Percentiles rank a stretch among this genome's conserved stretches.
These are phyloP conservation scores for Fistulifera pelliculosa DNA, from an alignment of 108 stramenopile genomes.

Conservation along the genomic window DNA sequence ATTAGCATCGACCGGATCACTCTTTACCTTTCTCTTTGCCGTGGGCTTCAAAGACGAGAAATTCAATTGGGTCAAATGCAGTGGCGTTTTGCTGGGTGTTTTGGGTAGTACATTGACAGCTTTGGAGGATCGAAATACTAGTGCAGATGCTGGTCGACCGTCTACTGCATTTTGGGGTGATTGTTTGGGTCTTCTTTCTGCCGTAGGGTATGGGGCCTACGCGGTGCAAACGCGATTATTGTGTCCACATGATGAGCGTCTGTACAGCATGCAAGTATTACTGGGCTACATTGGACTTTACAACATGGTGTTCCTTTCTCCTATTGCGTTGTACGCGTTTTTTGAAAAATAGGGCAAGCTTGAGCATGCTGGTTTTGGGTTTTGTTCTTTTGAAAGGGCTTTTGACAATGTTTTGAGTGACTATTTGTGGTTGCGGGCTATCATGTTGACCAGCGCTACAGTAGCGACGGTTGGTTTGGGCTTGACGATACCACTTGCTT, in stretches of 20 bases:
- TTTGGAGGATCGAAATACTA: conserved; percentile 30
- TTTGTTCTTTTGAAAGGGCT: conserved; percentile 35
- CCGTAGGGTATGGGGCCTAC: conserved; percentile 79
- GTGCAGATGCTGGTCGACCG: not conserved
- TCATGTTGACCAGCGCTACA: conserved; percentile 92
- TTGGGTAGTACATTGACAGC: conserved; percentile 55
- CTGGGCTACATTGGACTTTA: conserved; percentile 88
- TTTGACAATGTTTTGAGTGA: conserved; percentile 87
- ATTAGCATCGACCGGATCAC: conserved; percentile 79
- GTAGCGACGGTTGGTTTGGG: conserved; percentile 94
- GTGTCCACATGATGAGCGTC: conserved; percentile 63
- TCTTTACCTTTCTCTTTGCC: conserved; percentile 90
- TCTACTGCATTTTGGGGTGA: conserved; percentile 30
- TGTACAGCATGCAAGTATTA: conserved; percentile 83
- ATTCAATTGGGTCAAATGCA: conserved; percentile 39
- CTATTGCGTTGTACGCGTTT: conserved; percentile 48
- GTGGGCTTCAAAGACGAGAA: conserved; percentile 52
- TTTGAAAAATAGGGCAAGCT: not conserved
- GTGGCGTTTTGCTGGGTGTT: conserved; percentile 63
- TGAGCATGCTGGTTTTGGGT: conserved; percentile 51
- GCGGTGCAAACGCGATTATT: conserved; percentile 60
- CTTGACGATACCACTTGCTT: conserved; percentile 94
- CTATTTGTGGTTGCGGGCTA: conserved; percentile 93
- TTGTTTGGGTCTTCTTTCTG: conserved; percentile 61
- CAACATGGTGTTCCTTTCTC: conserved; percentile 56